Evolutionary conservation across 2,329 filamentous ascomycete genomes (phyloP), one percentile per base, ranked within the genome.

Genomic region (Ophiognomonia clavigignenti-juglandacearum): DNA sequence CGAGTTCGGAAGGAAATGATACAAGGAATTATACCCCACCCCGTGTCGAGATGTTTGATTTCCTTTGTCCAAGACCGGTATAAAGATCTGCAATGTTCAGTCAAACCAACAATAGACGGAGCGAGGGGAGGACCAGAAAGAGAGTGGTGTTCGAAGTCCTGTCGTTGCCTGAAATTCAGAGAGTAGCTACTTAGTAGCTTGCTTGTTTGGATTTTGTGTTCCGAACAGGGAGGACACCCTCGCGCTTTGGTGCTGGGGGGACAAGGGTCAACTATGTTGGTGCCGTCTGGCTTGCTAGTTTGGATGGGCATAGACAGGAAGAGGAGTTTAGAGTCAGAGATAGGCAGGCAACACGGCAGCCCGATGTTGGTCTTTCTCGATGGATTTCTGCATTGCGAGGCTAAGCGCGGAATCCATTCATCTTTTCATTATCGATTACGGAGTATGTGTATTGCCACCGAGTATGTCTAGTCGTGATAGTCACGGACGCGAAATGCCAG

Each of bases 31-130:
- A 52, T 47, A 47, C 43, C 43, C 39, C 44, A 18, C 35, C 20
- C 34, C 16, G 41, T 35, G 37, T 51, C 37, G 23, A 45, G 23
- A 45, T 39, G 40, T 38, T 29, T 44, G 31, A 41, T 51, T 34
- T 38, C 41, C 26, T 51, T 48, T 51, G 31, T 47, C 36, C 31
- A 47, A n/a, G 31, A 16, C 18, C 29, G 22, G 22, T 43, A 51
- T 48, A 44, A n/a, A 47, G 36, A 51, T 34, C 35, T 35, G 18
- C 18, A 36, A 32, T 41, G 19, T 41, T 29, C 27, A 31, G 40
- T 45, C 41, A 44, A 37, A 18, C 24, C 24, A n/a, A n/a, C 45
- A 24, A 51, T 51, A 51, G 49, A 51, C 29, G 29, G 40, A 39
- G 34, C 18, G 16, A 36, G 18, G 14, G 9, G 29, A 34, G 16